These are phyloP conservation scores for Epichloe sp. DNA, from an alignment of 2,329 filamentous ascomycete genomes.

Conservation along the genomic window DNA sequence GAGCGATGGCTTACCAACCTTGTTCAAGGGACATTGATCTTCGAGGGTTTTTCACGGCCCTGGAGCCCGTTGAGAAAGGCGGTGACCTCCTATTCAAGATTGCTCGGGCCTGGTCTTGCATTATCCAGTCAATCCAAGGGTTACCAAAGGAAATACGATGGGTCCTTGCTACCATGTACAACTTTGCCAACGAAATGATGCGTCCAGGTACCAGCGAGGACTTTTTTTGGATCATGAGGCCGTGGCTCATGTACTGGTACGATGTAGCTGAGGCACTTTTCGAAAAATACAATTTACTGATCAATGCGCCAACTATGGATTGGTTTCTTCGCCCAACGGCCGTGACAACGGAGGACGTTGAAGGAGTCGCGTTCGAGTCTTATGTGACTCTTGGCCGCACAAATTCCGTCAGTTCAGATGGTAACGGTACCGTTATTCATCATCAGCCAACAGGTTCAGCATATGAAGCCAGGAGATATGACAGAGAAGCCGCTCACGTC, in stretches of 20 bases:
- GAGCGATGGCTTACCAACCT: slow-evolving; percentile 17
- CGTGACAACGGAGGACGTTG: not conserved
- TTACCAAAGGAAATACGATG: slow-evolving; percentile 19
- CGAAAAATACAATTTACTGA: slow-evolving; percentile 5
- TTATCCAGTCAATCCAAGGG: slow-evolving; percentile 9
- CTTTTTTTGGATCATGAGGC: slow-evolving; percentile 12
- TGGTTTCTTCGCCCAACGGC: slow-evolving; percentile 14
- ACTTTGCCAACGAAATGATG: slow-evolving; percentile 18
- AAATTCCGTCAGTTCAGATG: slow-evolving; percentile 1
- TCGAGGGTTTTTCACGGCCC: slow-evolving; percentile 10
- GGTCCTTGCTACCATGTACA: slow-evolving; percentile 19
- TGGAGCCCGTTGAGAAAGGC: slow-evolving; percentile 11
- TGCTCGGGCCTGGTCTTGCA: slow-evolving; percentile 20
- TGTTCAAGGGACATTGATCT: slow-evolving; percentile 13
- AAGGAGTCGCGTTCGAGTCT: not conserved
- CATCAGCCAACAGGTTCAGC: not conserved
- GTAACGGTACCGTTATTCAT: slow-evolving; percentile 1
- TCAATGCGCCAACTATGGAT: slow-evolving; percentile 11
- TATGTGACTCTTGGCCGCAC: not conserved
- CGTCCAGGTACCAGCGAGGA: slow-evolving; percentile 7
- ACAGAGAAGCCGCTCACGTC: not conserved
- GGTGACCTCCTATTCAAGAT: slow-evolving; percentile 14
- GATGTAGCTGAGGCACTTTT: slow-evolving; percentile 14
- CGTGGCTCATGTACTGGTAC: slow-evolving; percentile 19
- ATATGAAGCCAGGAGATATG: not conserved